A percentile compares a stretch with the other conserved stretches of the same genome.
phyloP scores from a whole-genome alignment of 202 grass and related monocot genomes.

The Panicum virgatum region DNA sequence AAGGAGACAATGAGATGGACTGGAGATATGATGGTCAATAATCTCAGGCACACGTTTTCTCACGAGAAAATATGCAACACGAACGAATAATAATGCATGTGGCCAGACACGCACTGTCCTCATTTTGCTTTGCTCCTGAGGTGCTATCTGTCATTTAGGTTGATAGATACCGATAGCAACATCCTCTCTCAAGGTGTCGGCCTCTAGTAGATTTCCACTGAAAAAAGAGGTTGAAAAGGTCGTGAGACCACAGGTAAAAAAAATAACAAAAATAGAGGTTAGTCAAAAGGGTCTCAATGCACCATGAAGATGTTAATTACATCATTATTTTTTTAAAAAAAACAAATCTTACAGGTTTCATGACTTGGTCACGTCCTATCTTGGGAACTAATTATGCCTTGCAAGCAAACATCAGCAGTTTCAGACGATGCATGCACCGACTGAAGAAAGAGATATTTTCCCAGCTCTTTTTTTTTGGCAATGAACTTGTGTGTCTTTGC shows the following conservation, averaged over 20 bases:
- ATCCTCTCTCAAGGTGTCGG: constrained; percentile 12
- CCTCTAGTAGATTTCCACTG: constrained; percentile 12
- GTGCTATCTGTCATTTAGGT: constrained; percentile 22
- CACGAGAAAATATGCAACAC: not conserved
- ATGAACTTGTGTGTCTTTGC: constrained; percentile 7
- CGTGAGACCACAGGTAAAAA: not conserved
- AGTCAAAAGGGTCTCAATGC: not conserved
- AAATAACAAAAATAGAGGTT: not conserved
- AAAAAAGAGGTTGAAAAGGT: not conserved
- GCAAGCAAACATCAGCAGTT: not conserved
- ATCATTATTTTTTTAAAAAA: not conserved
- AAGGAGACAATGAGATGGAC: not conserved
- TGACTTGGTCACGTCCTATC: not conserved
- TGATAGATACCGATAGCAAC: constrained; percentile 21
- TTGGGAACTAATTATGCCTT: not conserved
- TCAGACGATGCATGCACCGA: not conserved
- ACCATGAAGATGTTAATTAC: not conserved
- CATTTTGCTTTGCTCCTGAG: not conserved
- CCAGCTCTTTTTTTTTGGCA: not conserved
- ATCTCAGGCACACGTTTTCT: constrained; percentile 19
- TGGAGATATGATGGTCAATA: not conserved
- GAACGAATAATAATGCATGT: not conserved
- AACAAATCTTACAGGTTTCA: not conserved
- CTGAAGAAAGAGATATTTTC: not conserved
- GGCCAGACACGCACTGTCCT: constrained; percentile 6